Conservation (phyloP, 176 grass and related monocot species). For the Chrysopogon serrulatus region DNA sequence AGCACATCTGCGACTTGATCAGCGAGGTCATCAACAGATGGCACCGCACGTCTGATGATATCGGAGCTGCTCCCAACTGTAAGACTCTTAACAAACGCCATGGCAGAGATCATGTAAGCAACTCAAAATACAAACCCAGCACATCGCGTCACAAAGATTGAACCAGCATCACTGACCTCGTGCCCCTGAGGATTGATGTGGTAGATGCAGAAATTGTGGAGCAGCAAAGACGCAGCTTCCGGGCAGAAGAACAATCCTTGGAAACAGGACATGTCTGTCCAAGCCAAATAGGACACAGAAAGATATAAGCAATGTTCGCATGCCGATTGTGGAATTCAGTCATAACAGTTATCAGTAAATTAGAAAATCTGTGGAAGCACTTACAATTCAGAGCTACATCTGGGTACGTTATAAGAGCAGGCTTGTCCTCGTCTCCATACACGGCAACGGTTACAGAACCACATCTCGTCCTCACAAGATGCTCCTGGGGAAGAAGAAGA, state of each 20-base stretch:
- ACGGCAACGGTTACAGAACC: constrained; percentile 55
- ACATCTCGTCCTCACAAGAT: constrained; percentile 56
- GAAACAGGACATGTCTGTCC: constrained; percentile 82
- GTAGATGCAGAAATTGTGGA: constrained; percentile 89
- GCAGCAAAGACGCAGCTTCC: constrained; percentile 59
- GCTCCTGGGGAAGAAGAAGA: constrained; percentile 45
- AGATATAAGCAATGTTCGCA: background rate
- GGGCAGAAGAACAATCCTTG: constrained; percentile 83
- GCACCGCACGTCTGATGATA: constrained; percentile 48
- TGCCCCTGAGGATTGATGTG: constrained; percentile 87
- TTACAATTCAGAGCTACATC: constrained; percentile 64
- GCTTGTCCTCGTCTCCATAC: constrained; percentile 69
- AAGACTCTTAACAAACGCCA: constrained; percentile 23
- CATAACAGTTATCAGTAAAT: background rate
- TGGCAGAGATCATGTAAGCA: constrained; percentile 16
- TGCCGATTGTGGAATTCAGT: background rate
- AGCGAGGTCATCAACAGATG: constrained; percentile 67
- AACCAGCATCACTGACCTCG: constrained; percentile 51
- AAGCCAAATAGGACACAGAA: constrained; percentile 10
- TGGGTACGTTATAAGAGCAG: constrained; percentile 62
- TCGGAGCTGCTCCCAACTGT: constrained; percentile 75
- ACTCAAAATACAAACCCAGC: background rate
- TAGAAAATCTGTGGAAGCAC: background rate
- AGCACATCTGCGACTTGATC: constrained; percentile 77
- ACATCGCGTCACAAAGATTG: background rate